Base-by-base conservation (phyloP, 768 basidiomycete genomes). In the Leccinum variicolor region DNA sequence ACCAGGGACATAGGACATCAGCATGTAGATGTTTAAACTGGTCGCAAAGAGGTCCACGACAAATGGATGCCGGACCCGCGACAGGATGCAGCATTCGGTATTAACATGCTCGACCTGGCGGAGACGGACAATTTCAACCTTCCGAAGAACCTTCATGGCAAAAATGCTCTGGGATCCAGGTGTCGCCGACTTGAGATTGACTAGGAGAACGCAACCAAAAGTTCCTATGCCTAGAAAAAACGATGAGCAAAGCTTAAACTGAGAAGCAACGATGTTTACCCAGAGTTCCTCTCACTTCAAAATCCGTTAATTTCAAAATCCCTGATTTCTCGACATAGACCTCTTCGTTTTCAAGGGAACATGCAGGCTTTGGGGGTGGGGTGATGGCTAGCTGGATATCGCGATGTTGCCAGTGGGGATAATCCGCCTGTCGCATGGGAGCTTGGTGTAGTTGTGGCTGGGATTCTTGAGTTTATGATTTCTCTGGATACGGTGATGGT, bases 101-200 rank as follows among this genome's bases (percentile, higher is more conserved):
- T 96, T 98, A 66, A 98, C 95, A 98, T n/a, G n/a, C n/a, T n/a
- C n/a, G n/a, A n/a, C 91, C 70, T 99, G 97, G 50, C 95, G 90
- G 50, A 98, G 82, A 49, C 87, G 84, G 52, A 94, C 88, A 54
- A 94, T 85, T 63, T 93, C 90, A 4, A 83, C 82, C 73, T 96
- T 95, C 61, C 85, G 86, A 43, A 95, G 81, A 15, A 95, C 87
- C 72, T 95, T 95, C 84, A 96, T 82, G 10, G 92, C 93, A 66
- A 90, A 95, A 69, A 86, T 83, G 39, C 75, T 77, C 43, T 68
- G 66, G 47, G 69, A 65, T 4, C 69, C 73, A 3, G 73, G 59
- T 59, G 75, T 82, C 58, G 84, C 81, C 3, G 83, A 72, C 61
- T 77, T 78, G 62, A 92, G 84, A 55, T 91, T 87, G 39, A 97